These are phyloP conservation scores for Diatrype stigma DNA, from an alignment of 2,329 filamentous ascomycete species.

Conservation along the genomic window DNA sequence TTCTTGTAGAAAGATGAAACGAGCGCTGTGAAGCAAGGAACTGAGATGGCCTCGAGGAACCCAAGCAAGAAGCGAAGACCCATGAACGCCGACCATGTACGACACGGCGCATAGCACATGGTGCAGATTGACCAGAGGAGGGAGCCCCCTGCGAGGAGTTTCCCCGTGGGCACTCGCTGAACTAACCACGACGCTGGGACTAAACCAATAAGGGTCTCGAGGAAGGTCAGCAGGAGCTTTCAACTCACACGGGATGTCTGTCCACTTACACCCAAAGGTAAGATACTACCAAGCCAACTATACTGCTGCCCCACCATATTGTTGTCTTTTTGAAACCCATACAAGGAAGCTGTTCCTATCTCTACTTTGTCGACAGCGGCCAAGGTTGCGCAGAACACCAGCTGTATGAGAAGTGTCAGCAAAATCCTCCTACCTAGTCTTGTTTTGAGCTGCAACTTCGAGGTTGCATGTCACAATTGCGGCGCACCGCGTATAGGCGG, in stretches of 20 bases:
- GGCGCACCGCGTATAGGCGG: background rate
- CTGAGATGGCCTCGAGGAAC: constrained; percentile 30
- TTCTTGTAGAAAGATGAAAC: constrained; percentile 35
- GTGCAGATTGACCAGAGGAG: constrained; percentile 28
- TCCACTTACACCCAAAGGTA: constrained; percentile 23
- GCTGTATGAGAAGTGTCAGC: constrained; percentile 11
- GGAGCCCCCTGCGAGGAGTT: constrained; percentile 21
- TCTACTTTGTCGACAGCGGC: constrained; percentile 30
- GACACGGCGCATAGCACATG: constrained; percentile 20
- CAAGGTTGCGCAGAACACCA: constrained; percentile 25
- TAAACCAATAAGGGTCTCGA: constrained; percentile 18
- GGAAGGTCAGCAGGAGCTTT: background rate
- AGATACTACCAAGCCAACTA: constrained; percentile 28
- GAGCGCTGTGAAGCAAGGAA: constrained; percentile 30
- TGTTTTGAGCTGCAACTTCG: background rate
- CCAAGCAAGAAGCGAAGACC: constrained; percentile 32
- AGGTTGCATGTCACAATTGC: background rate
- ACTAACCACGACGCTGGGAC: constrained; percentile 22
- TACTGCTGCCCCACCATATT: constrained; percentile 28
- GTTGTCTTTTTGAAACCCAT: constrained; percentile 30
- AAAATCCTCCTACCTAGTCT: no score
- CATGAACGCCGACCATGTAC: constrained; percentile 28
- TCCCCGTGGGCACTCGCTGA: constrained; percentile 23
- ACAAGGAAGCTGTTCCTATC: constrained; percentile 29
- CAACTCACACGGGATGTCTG: no score